Evolutionary conservation across 306 rosid genomes (phyloP), one percentile per base, ranked within the genome.

Genomic region (Cicer judaicum): DNA sequence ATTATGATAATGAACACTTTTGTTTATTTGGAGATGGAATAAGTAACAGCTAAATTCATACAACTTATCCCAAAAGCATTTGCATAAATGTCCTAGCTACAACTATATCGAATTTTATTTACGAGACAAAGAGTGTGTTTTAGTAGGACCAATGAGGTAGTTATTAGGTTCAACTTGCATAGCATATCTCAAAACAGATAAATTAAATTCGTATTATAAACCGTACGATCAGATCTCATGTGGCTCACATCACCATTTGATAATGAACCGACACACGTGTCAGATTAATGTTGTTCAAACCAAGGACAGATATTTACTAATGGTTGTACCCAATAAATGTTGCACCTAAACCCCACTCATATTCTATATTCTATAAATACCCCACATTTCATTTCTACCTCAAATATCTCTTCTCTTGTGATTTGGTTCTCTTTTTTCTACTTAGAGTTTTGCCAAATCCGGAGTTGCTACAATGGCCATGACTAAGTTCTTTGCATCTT

Each of bases 401-500:
- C 75, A 38, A 73, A 73, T 44, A 36, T 54, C 74, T 42, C 53
- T 43, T 43, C 82, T 73, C 42, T 40, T 55, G 39, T 9, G 59
- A 53, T 43, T 44, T 43, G 21, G 24, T 39, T 41, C 13, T 38
- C 3, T 46, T 10, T 54, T 54, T 8, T 55, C 19, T 8, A 15
- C 40, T 34, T 6, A 40, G 13, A 48, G 19, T 19, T 21, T 36
- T 41, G 50, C 78, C 74, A 54, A 55, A 79, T 54, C 74, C 63
- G 21, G 74, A 79, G 83, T 62, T 34, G 14, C 44, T 19, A 62
- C 15, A 62, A 52, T 73, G 74, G 79, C 83, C 57, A 73, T 65
- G 56, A 49, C 70, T 14, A 80, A 80, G 83, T 74, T 80, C 65
- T 61, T 67, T 59, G 79, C 72, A 57, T 53, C 76, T 59, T 21